Conservation (phyloP, 2,329 filamentous ascomycete species). For the Microsporum ferrugineum region DNA sequence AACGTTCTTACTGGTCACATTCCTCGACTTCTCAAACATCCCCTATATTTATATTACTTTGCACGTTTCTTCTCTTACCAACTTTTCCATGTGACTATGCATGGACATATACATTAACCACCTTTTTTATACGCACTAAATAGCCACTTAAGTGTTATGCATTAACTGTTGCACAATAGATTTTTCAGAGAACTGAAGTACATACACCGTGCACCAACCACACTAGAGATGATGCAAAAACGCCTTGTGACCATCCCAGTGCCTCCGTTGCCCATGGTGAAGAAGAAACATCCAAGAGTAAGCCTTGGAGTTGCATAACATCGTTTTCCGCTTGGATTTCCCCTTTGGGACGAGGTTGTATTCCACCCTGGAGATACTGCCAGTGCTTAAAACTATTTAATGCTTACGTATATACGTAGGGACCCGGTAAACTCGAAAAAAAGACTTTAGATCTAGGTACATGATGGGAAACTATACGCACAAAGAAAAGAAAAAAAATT, state of each 20-base stretch:
- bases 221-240: neutral
- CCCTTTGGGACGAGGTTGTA: neutral
- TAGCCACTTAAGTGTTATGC: neutral
- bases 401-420: neutral
- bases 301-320: neutral
- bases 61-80: neutral
- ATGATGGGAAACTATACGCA: neutral
- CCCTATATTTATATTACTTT: neutral
- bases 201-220: neutral
- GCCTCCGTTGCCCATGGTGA: neutral
- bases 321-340: neutral
- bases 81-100: neutral
- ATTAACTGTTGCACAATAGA: neutral
- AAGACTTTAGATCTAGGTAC: neutral
- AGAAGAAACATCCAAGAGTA: neutral
- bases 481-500: neutral
- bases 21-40: neutral
- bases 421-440: neutral
- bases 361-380: neutral
- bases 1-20: neutral
- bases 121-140: neutral
- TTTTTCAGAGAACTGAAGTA: neutral
- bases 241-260: neutral
- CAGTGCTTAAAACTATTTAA: slow-evolving; percentile 1
- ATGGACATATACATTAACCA: neutral